Evolutionary conservation across 2,329 filamentous ascomycete genomes (phyloP), one percentile per base, ranked within the genome.

Genomic region (Ilyonectria mors-panacis): DNA sequence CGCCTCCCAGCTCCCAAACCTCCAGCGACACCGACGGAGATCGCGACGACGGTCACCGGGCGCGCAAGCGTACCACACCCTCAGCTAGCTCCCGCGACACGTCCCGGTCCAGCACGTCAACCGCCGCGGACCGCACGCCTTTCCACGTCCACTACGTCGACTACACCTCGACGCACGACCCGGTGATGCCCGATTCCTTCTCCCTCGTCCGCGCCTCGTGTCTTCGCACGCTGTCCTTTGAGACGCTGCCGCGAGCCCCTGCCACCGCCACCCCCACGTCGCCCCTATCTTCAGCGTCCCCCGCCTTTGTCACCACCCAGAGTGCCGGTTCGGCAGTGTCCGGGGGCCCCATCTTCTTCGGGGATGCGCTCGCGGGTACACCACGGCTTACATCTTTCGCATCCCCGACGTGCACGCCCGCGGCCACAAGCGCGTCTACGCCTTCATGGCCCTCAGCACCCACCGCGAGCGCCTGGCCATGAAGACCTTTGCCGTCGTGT

Each of bases 381-480:
- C 90, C 0, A 92, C 90, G 0, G 90, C 90, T 15, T 92, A 91
- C 78, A 90, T 92, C 70, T 92, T 92, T 75, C 89, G 90, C 28
- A 90, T 92, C 47, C 88, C 90, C 7, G 90, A 92, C 75, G 83
- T 91, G 39, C 89, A 91, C 69, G 90, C 90, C 15, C 88, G 90
- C 13, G 90, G 90, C 5, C 88, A 91, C 71, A 90, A 91, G 78
- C 86, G 90, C n/a, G 88, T 92, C 13, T 92, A 92, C 74, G 90
- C 90, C 12, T 89, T 92, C 66, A 79, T 92, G 65, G 89, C 89
- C 2, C 85, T 92, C 53, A 90, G 86, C 77, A 91, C 89, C 12
- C 88, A 92, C 78, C 87, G 88, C 58, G 89, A 92, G 78, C 85
- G 88, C 15, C 80, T 89, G 15, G 89, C 89, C 50, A 91, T 92